Base-by-base conservation (phyloP, 2,329 filamentous ascomycete genomes). In the Colletotrichum liriopes region DNA sequence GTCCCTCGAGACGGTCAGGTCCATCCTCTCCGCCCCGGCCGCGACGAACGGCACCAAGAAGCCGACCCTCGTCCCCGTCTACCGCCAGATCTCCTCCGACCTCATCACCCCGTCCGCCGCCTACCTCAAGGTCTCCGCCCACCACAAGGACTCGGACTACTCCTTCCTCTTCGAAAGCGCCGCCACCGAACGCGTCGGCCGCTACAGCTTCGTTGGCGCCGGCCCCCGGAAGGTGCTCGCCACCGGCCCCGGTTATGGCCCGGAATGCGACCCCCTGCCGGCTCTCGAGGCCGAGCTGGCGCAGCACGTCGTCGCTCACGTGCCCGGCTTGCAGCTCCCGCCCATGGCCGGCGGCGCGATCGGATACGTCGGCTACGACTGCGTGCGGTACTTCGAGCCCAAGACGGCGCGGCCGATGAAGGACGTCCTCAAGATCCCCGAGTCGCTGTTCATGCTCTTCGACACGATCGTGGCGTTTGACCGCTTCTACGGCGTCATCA, bases 161-260 rank as follows among this genome's bases (percentile, higher is more conserved):
- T 98, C 96, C 4, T 98, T 98, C 81, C 90, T 99, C 59, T 97
- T 98, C 82, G 96, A 99, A 84, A 98, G 95, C 78, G 96, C 96
- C 35, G 95, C 95, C 29, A 96, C 95, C 37, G 96, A 98, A 83
- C 95, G 93, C 23, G 94, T 99, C 75, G 96, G 96, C 71, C 90
- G 96, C 78, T 98, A 98, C 83, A 98, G 94, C 85, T 99, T 99
- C 83, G 90, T 99, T 72, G 96, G 96, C 76, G 94, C 93, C 77
- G 92, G 93, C 81, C 88, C 89, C 52, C 84, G 88, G 88, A 96
- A 97, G 83, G 89, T 98, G 71, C 87, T 99, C 77, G 93, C 93
- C 78, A 97, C 96, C 0, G 96, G 96, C 14, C 91, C 94, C 71
- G 94, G 94, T 73, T 93, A 97, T 89, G 95, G 95, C 76, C 90